Evolutionary conservation across 129 eudicot genomes (phyloP).

Genomic region (Saussurea involucrata): DNA sequence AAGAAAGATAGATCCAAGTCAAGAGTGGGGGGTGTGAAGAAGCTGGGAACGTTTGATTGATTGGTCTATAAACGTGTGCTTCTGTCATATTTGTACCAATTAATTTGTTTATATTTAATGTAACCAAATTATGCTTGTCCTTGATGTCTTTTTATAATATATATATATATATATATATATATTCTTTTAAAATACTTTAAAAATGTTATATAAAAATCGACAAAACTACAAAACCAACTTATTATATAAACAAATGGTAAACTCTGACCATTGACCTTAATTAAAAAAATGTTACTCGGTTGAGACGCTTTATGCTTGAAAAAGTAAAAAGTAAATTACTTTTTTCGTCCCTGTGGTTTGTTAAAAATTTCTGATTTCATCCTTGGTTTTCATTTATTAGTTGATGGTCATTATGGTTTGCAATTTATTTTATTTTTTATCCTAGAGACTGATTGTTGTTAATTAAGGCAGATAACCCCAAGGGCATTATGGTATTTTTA

Average conservation of each 20-base stretch:
- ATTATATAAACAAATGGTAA: neutral
- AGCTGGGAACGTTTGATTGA: slow-evolving; percentile 22
- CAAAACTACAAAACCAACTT: neutral
- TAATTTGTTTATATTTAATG: slow-evolving; percentile 14
- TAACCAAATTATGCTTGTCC: slow-evolving; percentile 8
- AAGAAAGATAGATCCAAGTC: slow-evolving; percentile 13
- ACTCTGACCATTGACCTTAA: neutral
- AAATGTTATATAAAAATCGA: neutral
- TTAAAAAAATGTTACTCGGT: neutral
- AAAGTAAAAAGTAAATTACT: neutral
- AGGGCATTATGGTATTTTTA: too few relatives aligned
- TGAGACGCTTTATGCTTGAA: neutral
- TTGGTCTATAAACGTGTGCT: slow-evolving; percentile 31
- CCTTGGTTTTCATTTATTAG: too few relatives aligned
- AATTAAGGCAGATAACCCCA: too few relatives aligned
- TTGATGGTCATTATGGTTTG: too few relatives aligned
- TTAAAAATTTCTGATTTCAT: too few relatives aligned
- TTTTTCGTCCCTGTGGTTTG: too few relatives aligned
- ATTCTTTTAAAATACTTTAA: neutral
- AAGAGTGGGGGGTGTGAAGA: slow-evolving; percentile 35
- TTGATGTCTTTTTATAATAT: neutral
- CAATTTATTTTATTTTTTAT: too few relatives aligned
- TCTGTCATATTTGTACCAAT: neutral
- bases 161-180: too few relatives aligned
- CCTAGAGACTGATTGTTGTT: too few relatives aligned